phyloP scores from a whole-genome alignment of 768 basidiomycete species.

The Xanthoconium stramineum region DNA sequence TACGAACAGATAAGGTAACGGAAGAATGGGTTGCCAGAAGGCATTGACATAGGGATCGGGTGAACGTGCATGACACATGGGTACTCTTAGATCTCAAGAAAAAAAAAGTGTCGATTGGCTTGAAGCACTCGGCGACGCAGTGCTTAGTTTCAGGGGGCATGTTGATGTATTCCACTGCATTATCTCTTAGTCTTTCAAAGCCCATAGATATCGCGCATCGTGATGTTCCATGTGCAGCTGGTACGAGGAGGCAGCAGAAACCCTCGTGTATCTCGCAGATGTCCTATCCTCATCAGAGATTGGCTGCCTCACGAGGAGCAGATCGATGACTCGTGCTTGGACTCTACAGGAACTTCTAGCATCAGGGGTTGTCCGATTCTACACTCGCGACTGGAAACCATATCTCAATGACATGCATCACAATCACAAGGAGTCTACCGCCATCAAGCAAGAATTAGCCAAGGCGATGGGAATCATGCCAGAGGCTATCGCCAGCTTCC shows the following conservation, averaged over 20 bases:
- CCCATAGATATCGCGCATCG: too few species aligned
- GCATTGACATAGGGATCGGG: not conserved
- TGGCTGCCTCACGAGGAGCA: not conserved
- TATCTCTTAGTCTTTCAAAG: not conserved
- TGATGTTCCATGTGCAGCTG: not conserved
- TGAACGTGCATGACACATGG: not conserved
- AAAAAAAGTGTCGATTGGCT: not conserved
- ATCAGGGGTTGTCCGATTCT: conserved; percentile 11
- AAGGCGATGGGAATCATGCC: conserved; percentile 2
- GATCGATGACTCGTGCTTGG: not conserved
- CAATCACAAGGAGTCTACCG: conserved; percentile 9
- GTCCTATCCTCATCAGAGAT: not conserved
- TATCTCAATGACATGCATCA: not conserved
- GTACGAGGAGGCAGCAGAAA: not conserved
- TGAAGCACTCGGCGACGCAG: not conserved
- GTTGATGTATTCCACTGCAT: not conserved
- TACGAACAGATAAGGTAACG: not conserved
- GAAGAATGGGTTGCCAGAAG: not conserved
- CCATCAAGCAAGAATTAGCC: conserved; percentile 8
- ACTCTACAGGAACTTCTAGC: conserved; percentile 1
- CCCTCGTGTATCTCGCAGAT: not conserved
- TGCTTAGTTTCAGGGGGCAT: not conserved
- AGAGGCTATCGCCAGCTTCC: not conserved
- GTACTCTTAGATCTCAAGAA: not conserved
- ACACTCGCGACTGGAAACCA: conserved; percentile 3